Evolutionary conservation across 768 basidiomycete genomes (phyloP).

Genomic region (Kwoniella heveanensis): DNA sequence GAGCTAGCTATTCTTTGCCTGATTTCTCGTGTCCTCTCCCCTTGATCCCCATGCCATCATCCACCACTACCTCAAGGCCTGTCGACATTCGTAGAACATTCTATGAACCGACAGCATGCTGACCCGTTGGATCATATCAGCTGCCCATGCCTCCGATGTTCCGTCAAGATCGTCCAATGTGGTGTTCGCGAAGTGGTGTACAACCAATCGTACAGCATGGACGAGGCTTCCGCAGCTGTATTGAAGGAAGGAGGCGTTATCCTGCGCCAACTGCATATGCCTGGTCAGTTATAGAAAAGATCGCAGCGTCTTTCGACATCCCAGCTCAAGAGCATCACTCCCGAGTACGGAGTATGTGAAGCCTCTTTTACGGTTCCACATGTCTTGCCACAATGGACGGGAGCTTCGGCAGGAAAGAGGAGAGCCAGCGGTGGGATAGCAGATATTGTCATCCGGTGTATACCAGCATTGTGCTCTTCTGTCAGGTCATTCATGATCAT

Average conservation of each 20-base stretch:
- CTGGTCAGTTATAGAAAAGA: constrained; percentile 21
- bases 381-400: too few relatives aligned
- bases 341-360: too few relatives aligned
- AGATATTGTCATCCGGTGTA: too few relatives aligned
- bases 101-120: neutral
- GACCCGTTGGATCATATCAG: constrained; percentile 58
- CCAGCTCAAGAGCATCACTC: neutral
- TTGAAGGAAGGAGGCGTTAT: constrained; percentile 81
- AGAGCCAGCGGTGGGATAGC: too few relatives aligned
- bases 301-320: too few relatives aligned
- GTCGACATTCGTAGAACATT: neutral
- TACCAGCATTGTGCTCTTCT: too few relatives aligned
- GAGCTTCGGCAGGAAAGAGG: too few relatives aligned
- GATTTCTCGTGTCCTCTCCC: neutral
- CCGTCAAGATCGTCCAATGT: constrained; percentile 94
- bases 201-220: constrained; percentile 95
- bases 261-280: constrained; percentile 64
- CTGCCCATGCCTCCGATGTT: constrained; percentile 96
- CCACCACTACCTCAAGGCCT: too few relatives aligned
- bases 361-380: too few relatives aligned
- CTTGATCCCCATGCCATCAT: too few relatives aligned
- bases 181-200: constrained; percentile 92
- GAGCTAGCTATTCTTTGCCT: constrained; percentile 46
- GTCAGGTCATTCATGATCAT: neutral
- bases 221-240: constrained; percentile 76